Evolutionary conservation across 139 green algal genomes (phyloP), one percentile per base, ranked within the genome.

Genomic region (Closterium sp.): DNA sequence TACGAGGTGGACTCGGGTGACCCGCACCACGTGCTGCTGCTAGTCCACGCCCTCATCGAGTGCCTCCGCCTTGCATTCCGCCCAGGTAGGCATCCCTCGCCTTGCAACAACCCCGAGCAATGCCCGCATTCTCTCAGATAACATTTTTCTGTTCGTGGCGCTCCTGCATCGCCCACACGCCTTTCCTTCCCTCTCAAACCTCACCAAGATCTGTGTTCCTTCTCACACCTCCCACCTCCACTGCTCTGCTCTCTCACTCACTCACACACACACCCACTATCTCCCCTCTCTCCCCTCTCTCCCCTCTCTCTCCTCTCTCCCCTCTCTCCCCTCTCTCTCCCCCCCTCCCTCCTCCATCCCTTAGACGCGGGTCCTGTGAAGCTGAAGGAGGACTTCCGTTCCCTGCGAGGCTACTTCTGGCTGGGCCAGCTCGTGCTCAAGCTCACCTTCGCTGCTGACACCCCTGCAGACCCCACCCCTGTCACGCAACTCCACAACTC

Each of bases 1-100:
- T 93, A 93, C 33, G 90, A 93, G 33, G 32, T 69, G 16, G 90
- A 92, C 31, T 91, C 86, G 28, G 69, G 90, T 10, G 86, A 93
- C 31, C 32, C 35, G 8, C 33, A 84, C 10, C 88, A 90, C 25
- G 33, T 83, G 28, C 25, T 94, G 34, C 33, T n/a, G 23, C n/a
- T 93, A 19, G 91, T 94, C 34, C 9, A 90, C 28, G 32, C 91
- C 66, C 21, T 94, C 30, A 25, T 94, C 21, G 76, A 88, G 7
- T 92, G 91, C 91, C 35, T 94, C 8, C 81, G 87, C 36, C 88
- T 93, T 30, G 93, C 91, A 6, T 85, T 34, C 31, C 84, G 33
- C 21, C 84, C 88, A 90, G 91, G 88, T 90, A 64, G 8, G 87
- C 12, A 92, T 92, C 85, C 85, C 35, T 87, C n/a, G 19, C 25